Conservation (phyloP, 2,329 filamentous ascomycete genomes). For the Volutella citrinella region DNA sequence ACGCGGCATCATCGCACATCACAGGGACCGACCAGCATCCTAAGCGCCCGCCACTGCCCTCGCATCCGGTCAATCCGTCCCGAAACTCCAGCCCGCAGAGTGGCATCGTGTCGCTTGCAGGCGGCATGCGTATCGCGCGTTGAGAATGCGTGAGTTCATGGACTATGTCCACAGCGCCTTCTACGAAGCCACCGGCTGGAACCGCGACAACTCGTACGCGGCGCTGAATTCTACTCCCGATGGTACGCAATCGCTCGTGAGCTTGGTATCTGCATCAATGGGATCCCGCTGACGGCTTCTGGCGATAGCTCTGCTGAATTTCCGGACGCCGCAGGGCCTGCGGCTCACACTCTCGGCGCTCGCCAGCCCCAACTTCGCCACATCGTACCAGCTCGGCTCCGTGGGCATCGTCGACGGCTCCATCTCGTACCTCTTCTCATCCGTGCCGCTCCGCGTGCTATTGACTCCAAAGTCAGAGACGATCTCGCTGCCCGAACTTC, state of each 20-base stretch:
- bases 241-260: too few species aligned
- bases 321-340: slow-evolving; percentile 79
- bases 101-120: too few species aligned
- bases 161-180: slow-evolving; percentile 93
- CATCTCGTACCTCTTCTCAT: slow-evolving; percentile 95
- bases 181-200: slow-evolving; percentile 82
- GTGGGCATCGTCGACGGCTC: slow-evolving; percentile 92
- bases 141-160: slow-evolving; percentile 92
- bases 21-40: too few species aligned
- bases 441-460: slow-evolving; percentile 67
- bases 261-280: too few species aligned
- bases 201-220: slow-evolving; percentile 87
- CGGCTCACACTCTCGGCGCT: slow-evolving; percentile 87
- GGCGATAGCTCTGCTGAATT: slow-evolving; percentile 78
- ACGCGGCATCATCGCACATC: too few species aligned
- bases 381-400: slow-evolving; percentile 86
- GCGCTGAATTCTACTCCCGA: slow-evolving; percentile 79
- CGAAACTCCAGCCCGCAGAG: too few species aligned
- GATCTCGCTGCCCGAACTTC: slow-evolving; percentile 73
- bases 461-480: slow-evolving; percentile 66
- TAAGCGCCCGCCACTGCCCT: too few species aligned
- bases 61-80: too few species aligned
- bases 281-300: too few species aligned
- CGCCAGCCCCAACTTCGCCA: slow-evolving; percentile 88
- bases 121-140: slow-evolving; percentile 27